A percentile compares a stretch with the other conserved stretches of the same genome.
These are phyloP conservation scores for Clitoria ternatea DNA, from an alignment of 306 rosid species.

Conservation along the genomic window DNA sequence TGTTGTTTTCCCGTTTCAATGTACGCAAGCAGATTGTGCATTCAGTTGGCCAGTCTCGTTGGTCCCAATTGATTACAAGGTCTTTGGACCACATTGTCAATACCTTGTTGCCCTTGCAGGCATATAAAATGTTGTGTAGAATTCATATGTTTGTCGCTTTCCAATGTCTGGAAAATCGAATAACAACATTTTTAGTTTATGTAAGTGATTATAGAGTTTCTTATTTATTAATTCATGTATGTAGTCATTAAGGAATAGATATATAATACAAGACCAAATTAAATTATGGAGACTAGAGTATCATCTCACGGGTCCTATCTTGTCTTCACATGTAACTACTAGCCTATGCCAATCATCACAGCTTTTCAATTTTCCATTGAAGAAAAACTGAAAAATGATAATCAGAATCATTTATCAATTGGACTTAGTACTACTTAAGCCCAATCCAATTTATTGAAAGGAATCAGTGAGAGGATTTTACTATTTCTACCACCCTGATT, in stretches of 20 bases:
- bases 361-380: neutral
- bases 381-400: neutral
- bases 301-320: conserved; percentile 15
- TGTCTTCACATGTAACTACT: neutral
- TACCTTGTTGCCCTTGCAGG: conserved; percentile 20
- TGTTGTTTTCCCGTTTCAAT: neutral
- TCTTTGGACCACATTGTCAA: conserved; percentile 42
- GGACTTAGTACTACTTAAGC: no score
- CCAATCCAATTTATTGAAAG: no score
- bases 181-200: neutral
- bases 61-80: conserved; percentile 17
- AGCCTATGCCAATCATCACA: neutral
- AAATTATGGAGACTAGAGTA: neutral
- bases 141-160: conserved; percentile 36
- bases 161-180: conserved; percentile 11
- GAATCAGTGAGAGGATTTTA: no score
- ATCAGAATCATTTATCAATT: no score
- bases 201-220: conserved; percentile 8
- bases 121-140: conserved; percentile 16
- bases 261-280: neutral
- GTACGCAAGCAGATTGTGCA: neutral
- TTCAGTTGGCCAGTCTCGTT: neutral
- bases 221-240: neutral
- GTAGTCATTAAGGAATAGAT: neutral
- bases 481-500: no score